Evolutionary conservation across 1,284 basidiomycete genomes (phyloP).

Genomic region (Porodaedalea pini): DNA sequence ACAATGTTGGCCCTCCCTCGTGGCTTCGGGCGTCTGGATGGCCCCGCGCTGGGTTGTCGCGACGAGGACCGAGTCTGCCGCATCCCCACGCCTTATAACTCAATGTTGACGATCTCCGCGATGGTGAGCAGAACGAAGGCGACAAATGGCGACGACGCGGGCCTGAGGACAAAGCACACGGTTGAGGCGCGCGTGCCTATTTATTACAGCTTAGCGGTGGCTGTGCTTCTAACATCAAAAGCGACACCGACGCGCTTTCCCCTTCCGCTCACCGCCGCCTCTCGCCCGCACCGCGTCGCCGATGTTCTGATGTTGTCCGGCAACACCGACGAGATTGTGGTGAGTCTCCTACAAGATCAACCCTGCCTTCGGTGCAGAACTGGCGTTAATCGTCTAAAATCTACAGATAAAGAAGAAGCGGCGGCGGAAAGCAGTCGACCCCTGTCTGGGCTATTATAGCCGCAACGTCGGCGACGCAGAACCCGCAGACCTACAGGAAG

Average conservation of each 20-base stretch:
- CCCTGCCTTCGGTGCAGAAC: not conserved
- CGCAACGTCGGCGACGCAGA: not conserved
- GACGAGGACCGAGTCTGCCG: no score
- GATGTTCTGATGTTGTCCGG: not conserved
- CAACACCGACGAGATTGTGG: not conserved
- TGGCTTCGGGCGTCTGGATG: slow-evolving; percentile 12
- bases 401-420: slow-evolving; percentile 11
- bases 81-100: no score
- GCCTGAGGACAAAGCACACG: no score
- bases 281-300: no score
- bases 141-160: no score
- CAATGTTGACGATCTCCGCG: no score
- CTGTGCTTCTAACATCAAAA: no score
- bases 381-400: not conserved
- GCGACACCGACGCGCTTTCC: no score
- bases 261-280: no score
- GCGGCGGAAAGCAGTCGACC: slow-evolving; percentile 7
- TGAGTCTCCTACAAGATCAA: not conserved
- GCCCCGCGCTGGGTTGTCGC: slow-evolving; percentile 13
- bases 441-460: slow-evolving; percentile 12
- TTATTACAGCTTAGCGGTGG: no score
- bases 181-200: no score
- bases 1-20: not conserved
- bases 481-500: not conserved
- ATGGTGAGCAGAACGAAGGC: no score